These are phyloP conservation scores for Cryptococcus amylolentus DNA, from an alignment of 1,284 basidiomycete genomes.

Conservation along the genomic window DNA sequence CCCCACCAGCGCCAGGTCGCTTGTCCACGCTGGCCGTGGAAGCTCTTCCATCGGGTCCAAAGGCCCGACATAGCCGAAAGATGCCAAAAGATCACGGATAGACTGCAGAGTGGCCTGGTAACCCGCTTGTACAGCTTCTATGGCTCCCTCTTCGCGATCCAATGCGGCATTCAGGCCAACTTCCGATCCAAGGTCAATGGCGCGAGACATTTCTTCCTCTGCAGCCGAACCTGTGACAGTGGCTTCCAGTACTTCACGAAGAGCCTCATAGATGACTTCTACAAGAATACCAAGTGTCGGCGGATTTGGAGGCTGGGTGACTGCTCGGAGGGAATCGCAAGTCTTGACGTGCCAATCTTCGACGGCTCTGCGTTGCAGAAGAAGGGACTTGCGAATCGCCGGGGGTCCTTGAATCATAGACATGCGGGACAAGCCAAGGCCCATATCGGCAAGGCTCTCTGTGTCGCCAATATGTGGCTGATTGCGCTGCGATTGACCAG, in stretches of 20 bases:
- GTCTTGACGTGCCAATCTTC: constrained; percentile 25
- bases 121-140: constrained; percentile 18
- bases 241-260: constrained; percentile 41
- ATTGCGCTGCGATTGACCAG: constrained; percentile 61
- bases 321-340: constrained; percentile 16
- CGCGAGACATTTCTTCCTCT: constrained; percentile 38
- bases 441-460: constrained; percentile 8
- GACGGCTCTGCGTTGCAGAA: constrained; percentile 20
- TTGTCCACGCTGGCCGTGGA: constrained; percentile 37
- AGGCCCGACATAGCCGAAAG: constrained; percentile 46
- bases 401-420: constrained; percentile 9
- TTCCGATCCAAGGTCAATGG: constrained; percentile 24
- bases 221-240: constrained; percentile 38
- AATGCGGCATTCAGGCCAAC: constrained; percentile 24
- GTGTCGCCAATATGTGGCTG: constrained; percentile 17
- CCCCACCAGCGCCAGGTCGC: constrained; percentile 38
- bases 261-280: constrained; percentile 31
- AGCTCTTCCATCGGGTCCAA: constrained; percentile 31
- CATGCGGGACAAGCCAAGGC: constrained; percentile 7
- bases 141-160: constrained; percentile 32
- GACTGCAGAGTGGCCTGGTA: constrained; percentile 22
- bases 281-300: constrained; percentile 28
- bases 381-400: constrained; percentile 18
- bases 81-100: constrained; percentile 32
- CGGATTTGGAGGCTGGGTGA: constrained; percentile 8